Base-by-base conservation (phyloP, 345 rosid genomes). In the Mangifera indica region DNA sequence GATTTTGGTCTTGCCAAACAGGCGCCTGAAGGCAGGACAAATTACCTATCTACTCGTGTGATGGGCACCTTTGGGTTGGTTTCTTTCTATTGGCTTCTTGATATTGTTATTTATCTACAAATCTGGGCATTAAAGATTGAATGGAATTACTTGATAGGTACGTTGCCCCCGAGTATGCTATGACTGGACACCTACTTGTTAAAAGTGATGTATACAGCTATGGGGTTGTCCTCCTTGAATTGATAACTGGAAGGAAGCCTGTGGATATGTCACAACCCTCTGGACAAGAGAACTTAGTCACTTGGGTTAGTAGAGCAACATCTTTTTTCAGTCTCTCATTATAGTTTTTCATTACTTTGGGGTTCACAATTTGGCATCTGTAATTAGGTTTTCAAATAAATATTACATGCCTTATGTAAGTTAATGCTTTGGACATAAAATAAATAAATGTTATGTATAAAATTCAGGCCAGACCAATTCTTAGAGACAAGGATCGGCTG, bases 11-110 rank as follows among this genome's bases (percentile, higher is more conserved):
- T 95, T 70, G 99, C 99, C 72, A 95, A 91, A 77, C 99, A 92
- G 86, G 99, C 99, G 66, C 99, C 99, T 56, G 99, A 95, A 88
- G 98, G 99, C 84, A 88, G 93, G 85, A 81, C 88, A 77, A 95
- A 89, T 83, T 87, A 92, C 84, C 84, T 92, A 45, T 92, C 99
- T 52, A 95, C 99, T 71, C 96, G 99, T 58, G 99, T 95, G 68
- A 95, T 95, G 99, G 99, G 99, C 76, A 95, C 99, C 22, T 95
- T 95, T 79, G 98, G 99, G 99, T 95, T 67, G 78, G 97, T 79
- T 52, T 69, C 70, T 48, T 32, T 81, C 57, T 62, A 70, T 63
- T 32, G 54, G 65, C 65, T 51, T 21, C 9, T 10, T 20, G 24
- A 9, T 46, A 10, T 49, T 66, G 48, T n/a, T 17, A n/a, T 61